These are phyloP conservation scores for Cardamine occulta DNA, from an alignment of 345 rosid species.

Conservation along the genomic window DNA sequence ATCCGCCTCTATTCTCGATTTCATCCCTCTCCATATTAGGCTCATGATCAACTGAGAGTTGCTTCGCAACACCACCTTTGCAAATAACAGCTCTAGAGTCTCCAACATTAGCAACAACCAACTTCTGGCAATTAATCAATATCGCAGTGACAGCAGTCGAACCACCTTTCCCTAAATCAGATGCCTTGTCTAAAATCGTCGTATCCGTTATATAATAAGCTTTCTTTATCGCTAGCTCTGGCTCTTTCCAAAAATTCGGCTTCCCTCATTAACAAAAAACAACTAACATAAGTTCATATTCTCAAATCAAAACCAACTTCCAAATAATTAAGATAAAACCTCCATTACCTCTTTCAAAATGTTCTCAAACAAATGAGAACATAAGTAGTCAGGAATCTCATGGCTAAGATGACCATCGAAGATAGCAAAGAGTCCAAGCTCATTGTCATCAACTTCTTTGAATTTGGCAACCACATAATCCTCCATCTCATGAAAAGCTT, in stretches of 20 bases:
- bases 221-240: conserved; percentile 69
- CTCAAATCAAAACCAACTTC: neutral
- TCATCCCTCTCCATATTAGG: conserved; percentile 66
- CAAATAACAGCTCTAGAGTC: conserved; percentile 91
- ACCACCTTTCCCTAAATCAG: conserved; percentile 83
- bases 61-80: conserved; percentile 71
- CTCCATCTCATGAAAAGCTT: conserved; percentile 78
- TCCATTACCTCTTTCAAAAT: conserved; percentile 75
- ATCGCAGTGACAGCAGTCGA: conserved; percentile 96
- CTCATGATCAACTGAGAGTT: conserved; percentile 88
- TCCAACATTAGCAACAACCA: conserved; percentile 91
- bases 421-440: conserved; percentile 93
- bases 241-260: conserved; percentile 79
- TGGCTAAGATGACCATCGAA: conserved; percentile 92
- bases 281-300: neutral
- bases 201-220: conserved; percentile 74
- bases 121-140: conserved; percentile 67
- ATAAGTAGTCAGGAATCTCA: conserved; percentile 73
- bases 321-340: neutral
- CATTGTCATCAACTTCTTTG: conserved; percentile 70
- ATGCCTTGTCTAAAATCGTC: conserved; percentile 65
- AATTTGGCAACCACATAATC: conserved; percentile 79
- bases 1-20: conserved; percentile 87
- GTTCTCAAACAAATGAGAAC: conserved; percentile 72
- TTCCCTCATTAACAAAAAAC: conserved; percentile 22